Evolutionary conservation across 257 asterid species (phyloP).

Genomic region (Solanum clarkiae): DNA sequence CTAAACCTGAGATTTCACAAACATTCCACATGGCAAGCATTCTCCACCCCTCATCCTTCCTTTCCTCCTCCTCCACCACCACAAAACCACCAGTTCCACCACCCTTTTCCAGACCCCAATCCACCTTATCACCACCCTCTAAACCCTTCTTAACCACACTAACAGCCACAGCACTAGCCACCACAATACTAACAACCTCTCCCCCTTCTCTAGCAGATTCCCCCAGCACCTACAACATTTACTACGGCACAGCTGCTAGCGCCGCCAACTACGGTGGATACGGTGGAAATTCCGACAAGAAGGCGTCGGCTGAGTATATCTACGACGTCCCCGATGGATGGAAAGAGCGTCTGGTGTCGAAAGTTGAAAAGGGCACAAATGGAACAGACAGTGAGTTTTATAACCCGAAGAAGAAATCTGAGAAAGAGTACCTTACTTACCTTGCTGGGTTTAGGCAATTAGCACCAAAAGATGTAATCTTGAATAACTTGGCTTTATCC

Average conservation of each 20-base stretch:
- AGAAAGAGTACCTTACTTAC: constrained; percentile 70
- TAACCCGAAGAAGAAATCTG: constrained; percentile 78
- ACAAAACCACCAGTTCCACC: constrained; percentile 26
- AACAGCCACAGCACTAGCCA: constrained; percentile 68
- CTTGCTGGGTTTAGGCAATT: constrained; percentile 64
- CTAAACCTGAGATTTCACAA: constrained; percentile 5
- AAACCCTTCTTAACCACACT: constrained; percentile 32
- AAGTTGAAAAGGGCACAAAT: constrained; percentile 80
- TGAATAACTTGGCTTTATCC: constrained; percentile 74
- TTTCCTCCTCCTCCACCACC: constrained; percentile 27
- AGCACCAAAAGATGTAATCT: constrained; percentile 58
- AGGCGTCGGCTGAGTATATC: constrained; percentile 80
- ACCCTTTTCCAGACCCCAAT: constrained; percentile 26
- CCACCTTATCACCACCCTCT: constrained; percentile 21
- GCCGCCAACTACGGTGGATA: constrained; percentile 91
- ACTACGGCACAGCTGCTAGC: constrained; percentile 96
- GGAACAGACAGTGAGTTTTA: constrained; percentile 91
- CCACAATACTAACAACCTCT: constrained; percentile 42
- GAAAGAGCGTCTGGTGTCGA: constrained; percentile 72
- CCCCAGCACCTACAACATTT: constrained; percentile 28
- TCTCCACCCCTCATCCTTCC: constrained; percentile 64
- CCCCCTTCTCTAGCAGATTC: constrained; percentile 44
- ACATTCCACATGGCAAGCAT: constrained; percentile 55
- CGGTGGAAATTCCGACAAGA: constrained; percentile 89
- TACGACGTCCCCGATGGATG: constrained; percentile 92